A percentile compares a stretch with the other conserved stretches of the same genome.
phyloP scores from a whole-genome alignment of 2,329 filamentous ascomycete genomes.

The Botrytis aclada region DNA sequence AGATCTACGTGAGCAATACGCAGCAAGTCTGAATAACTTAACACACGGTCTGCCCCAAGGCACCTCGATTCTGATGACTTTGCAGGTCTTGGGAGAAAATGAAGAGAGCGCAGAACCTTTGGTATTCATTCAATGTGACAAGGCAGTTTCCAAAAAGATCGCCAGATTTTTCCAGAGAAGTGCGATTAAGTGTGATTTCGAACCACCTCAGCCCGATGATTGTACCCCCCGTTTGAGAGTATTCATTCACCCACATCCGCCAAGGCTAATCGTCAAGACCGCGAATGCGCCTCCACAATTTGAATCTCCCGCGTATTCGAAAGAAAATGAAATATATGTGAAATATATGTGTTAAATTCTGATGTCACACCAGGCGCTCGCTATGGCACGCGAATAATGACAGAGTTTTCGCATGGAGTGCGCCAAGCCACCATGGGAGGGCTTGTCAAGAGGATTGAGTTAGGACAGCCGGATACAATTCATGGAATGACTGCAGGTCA shows the following conservation, averaged over 20 bases:
- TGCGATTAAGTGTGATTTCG: background rate
- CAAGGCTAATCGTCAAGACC: background rate
- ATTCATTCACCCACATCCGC: background rate
- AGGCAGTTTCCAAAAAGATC: background rate
- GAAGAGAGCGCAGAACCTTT: background rate
- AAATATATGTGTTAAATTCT: no score
- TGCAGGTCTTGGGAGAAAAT: background rate
- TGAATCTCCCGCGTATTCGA: no score
- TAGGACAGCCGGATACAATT: no score
- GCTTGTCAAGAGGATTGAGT: no score
- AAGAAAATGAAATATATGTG: no score
- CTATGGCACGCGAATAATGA: no score
- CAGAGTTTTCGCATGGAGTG: no score
- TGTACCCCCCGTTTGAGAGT: background rate
- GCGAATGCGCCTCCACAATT: no score
- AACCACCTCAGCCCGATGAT: background rate
- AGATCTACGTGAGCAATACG: background rate
- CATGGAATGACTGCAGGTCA: no score
- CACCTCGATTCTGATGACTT: background rate
- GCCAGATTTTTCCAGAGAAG: background rate
- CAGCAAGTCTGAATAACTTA: background rate
- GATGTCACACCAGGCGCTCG: no score
- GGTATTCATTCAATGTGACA: background rate
- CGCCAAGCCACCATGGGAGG: no score
- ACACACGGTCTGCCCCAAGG: background rate